Base-by-base conservation (phyloP, 495 filamentous ascomycete genomes). In the Aspergillus incahuasiensis region DNA sequence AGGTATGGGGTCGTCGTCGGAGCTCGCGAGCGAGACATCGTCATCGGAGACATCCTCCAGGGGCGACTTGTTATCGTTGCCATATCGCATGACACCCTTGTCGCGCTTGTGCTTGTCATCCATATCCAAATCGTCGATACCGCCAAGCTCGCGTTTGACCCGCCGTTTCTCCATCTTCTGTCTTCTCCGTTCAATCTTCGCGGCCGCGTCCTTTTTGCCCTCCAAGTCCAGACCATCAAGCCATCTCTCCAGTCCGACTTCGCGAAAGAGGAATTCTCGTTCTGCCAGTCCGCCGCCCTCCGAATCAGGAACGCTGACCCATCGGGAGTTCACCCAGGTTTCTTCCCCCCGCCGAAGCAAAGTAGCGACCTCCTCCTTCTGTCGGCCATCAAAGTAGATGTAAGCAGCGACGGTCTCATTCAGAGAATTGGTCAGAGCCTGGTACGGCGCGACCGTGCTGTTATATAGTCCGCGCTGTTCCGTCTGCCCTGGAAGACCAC, bases 371-470 rank as follows among this genome's bases (percentile, higher is more conserved):
- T 99, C 94, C 63, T 99, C 94, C 71, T 99, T 97, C 25, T 83
- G 79, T 46, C 95, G 79, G 12, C 94, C 94, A 69, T 99, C 94
- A 64, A 99, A 99, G 75, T 97, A 97, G 54, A 99, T 97, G 65
- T 99, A 99, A 12, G 94, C 94, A 16, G 94, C 94, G 51, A 99
- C 90, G 2, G 95, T 97, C 72, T 97, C 94, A 65, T 97, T 96
- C 46, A 88, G 84, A 20, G 89, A 92, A 38, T 85, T 83, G 6
- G 92, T 97, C 71, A 95, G 79, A 3, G 92, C 88, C 54, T 90
- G 85, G 68, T 99, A 99, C 1, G 91, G 90, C 41, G 78, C 81
- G n/a, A 95, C 84, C 25, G 82, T 72, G 30, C 74, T 68, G 28
- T 67, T 71, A 55, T 79, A 83, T 56, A 75, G 78, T 24, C 82